These are phyloP conservation scores for bread wheat (Triticum aestivum) DNA, from an alignment of 176 grass and related monocot genomes.

Conservation along the genomic window IWGSC_CS_RefSeq_v2.1 NC_057796.1:30862333-30862832, in stretches of 20 bases:
- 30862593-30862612: constrained; percentile 89
- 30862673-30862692: not conserved
- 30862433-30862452: not conserved
- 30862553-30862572: not conserved
- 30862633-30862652: constrained; percentile 75
- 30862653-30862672: constrained; percentile 58
- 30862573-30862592: constrained; percentile 57
- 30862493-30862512: not conserved
- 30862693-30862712: not conserved
- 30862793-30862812: not conserved
- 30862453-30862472: not conserved
- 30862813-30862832: not conserved
- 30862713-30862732: not conserved
- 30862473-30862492: not conserved
- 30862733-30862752: not conserved
- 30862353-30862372: not conserved
- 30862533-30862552: not conserved
- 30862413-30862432: constrained; percentile 30
- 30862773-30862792: not conserved
- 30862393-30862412: constrained; percentile 93
- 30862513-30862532: not conserved
- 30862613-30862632: constrained; percentile 54
- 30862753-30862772: constrained; percentile 1
- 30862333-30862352: constrained; percentile 19
- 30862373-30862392: constrained; percentile 20